A percentile compares a stretch with the other conserved stretches of the same genome.
Evolutionary conservation across 192 early-diverging fungal genomes (phyloP).

Genomic region (Chytriomyces confervae): DNA sequence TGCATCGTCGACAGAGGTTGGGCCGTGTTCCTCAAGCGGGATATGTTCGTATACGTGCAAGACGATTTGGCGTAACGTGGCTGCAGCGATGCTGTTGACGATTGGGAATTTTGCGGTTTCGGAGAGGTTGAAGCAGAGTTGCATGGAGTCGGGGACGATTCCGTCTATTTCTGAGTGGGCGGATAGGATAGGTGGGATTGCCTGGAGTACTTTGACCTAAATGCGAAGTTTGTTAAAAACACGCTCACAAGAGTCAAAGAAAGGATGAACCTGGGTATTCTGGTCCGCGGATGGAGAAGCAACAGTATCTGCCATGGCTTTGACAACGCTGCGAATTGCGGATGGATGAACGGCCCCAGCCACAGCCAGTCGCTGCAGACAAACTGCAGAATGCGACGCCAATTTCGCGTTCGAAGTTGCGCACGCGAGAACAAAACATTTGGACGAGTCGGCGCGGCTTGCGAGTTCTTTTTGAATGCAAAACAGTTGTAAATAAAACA

Average conservation of each 20-base stretch:
- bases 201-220: constrained; percentile 92
- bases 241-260: too few relatives aligned
- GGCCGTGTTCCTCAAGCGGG: constrained; percentile 59
- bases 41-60: constrained; percentile 87
- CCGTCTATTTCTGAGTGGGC: constrained; percentile 21
- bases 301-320: constrained; percentile 16
- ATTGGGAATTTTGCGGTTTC: constrained; percentile 75
- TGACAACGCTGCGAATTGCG: constrained; percentile 38
- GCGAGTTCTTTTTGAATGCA: constrained; percentile 24
- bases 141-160: background rate
- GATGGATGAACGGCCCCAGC: constrained; percentile 78
- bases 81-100: constrained; percentile 86
- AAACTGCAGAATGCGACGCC: constrained; percentile 79
- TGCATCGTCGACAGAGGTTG: background rate
- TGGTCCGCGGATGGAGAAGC: constrained; percentile 66
- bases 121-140: constrained; percentile 82
- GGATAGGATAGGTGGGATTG: constrained; percentile 83
- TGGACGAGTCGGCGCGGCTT: constrained; percentile 36
- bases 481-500: background rate
- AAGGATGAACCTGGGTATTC: constrained; percentile 6
- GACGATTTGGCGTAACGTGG: constrained; percentile 83
- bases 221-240: constrained; percentile 70
- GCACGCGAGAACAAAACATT: constrained; percentile 77
- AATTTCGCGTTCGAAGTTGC: constrained; percentile 84
- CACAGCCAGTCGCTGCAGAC: constrained; percentile 78